A percentile compares a stretch with the other conserved stretches of the same genome.
phyloP scores from a whole-genome alignment of 2,329 filamentous ascomycete species.

The Exutisphaerella laricina region DNA sequence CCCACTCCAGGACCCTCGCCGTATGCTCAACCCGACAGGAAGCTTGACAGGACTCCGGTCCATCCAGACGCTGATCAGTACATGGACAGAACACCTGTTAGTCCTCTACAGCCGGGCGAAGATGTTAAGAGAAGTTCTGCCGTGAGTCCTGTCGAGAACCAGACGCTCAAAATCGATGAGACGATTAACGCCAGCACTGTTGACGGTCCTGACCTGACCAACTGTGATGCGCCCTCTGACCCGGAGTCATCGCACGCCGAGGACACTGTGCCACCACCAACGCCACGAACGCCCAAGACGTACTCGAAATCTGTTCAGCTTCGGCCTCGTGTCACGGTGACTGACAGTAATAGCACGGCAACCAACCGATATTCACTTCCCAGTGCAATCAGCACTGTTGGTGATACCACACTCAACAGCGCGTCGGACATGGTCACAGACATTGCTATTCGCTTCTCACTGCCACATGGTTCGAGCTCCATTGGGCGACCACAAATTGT shows the following conservation, averaged over 20 bases:
- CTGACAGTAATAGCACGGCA: conserved; percentile 21
- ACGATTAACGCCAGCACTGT: conserved; percentile 20
- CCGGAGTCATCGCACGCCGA: conserved; percentile 9
- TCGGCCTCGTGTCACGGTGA: conserved; percentile 19
- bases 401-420: conserved; percentile 29
- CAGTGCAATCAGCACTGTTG: conserved; percentile 29
- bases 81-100: conserved; percentile 25
- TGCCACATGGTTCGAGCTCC: conserved; percentile 34
- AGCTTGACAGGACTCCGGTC: conserved; percentile 5
- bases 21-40: conserved; percentile 7
- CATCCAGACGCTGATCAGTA: conserved; percentile 8
- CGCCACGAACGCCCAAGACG: conserved; percentile 28
- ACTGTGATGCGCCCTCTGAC: conserved; percentile 6
- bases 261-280: conserved; percentile 24
- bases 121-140: conserved; percentile 29
- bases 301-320: conserved; percentile 34
- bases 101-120: conserved; percentile 29
- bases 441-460: conserved; percentile 35
- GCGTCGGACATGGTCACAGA: conserved; percentile 34
- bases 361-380: conserved; percentile 31
- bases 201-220: conserved; percentile 9
- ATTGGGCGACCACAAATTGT: conserved; percentile 33
- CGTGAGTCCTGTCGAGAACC: conserved; percentile 32
- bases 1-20: conserved; percentile 6
- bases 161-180: conserved; percentile 28